A percentile compares a stretch with the other conserved stretches of the same genome.
These are phyloP conservation scores for Piper betle DNA, from an alignment of 164 flowering plant genomes.

Conservation along the genomic window DNA sequence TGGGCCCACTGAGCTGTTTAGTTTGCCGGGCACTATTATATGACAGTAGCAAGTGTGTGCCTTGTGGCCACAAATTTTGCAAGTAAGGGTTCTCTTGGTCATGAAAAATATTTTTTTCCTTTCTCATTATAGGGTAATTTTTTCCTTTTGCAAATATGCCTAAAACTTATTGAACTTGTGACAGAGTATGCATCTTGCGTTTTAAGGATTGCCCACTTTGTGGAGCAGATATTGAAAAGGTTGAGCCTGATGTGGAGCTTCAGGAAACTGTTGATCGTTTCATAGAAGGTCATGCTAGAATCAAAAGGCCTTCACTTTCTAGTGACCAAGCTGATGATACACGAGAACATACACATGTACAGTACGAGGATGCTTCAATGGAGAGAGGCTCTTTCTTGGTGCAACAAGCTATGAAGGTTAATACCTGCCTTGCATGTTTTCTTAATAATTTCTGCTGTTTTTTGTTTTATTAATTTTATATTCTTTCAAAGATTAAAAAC, in stretches of 20 bases:
- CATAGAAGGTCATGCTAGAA: conserved; percentile 96
- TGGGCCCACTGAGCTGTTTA: conserved; percentile 90
- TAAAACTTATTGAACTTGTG: neutral
- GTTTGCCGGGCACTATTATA: conserved; percentile 94
- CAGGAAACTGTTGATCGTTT: conserved; percentile 78
- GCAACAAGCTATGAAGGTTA: conserved; percentile 97
- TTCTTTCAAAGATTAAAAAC: neutral
- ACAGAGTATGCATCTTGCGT: conserved; percentile 72
- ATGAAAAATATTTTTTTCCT: neutral
- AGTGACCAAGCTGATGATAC: conserved; percentile 21
- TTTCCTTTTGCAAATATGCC: neutral
- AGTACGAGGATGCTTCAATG: conserved; percentile 84
- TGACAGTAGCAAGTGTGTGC: conserved; percentile 63
- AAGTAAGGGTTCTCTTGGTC: conserved; percentile 35
- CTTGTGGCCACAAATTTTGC: conserved; percentile 90
- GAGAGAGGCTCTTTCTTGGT: conserved; percentile 95
- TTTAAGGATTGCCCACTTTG: conserved; percentile 90
- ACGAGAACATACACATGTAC: conserved; percentile 34
- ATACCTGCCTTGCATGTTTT: conserved; percentile 7
- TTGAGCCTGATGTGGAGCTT: conserved; percentile 59
- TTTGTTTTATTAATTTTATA: neutral
- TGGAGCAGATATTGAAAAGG: conserved; percentile 84
- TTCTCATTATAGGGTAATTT: neutral
- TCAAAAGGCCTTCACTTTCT: conserved; percentile 50
- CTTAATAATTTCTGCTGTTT: neutral